Base-by-base conservation (phyloP, 1,284 basidiomycete species). In the Cutaneotrichosporon daszewskae region DNA sequence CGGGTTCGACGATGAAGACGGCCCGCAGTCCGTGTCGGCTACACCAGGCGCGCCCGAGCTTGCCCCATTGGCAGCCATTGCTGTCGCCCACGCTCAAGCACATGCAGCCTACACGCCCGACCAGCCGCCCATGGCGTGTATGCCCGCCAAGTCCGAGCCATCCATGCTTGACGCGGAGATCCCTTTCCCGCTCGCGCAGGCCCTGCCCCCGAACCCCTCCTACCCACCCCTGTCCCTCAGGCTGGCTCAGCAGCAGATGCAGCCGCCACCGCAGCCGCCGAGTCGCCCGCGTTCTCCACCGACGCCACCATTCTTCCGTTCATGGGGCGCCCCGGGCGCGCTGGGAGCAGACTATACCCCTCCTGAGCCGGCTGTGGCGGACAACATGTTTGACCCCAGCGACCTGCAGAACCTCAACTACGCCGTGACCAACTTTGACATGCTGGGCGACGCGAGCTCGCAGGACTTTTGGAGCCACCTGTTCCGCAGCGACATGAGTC, bases 351-450 rank as follows among this genome's bases (percentile, higher is more conserved):
- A n/a, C n/a, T n/a, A n/a, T n/a, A n/a, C n/a, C n/a, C n/a, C n/a
- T n/a, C n/a, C n/a, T n/a, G n/a, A n/a, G n/a, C n/a, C n/a, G n/a
- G n/a, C n/a, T n/a, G n/a, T n/a, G n/a, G n/a, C 37, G 5, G 36
- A 34, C 42, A 42, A 47, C 31, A 32, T 47, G 16, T 52, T 52
- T 27, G 51, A 52, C 40, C 32, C 46, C 10, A 37, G 41, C 29
- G 38, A 43, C 34, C 43, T 52, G 24, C 51, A 52, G 19, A 46
- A 36, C 37, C 43, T 52, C 40, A 48, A 48, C 38, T 52, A 40
- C 16, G 50, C 50, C 9, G 46, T 47, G 23, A 48, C 43, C 16
- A 52, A 52, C 40, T 52, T 49, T 37, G 51, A 52, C 51, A 45
- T 52, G 40, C 41, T 52, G 7, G 43, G 49, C 31, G 42, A 48